Percentiles rank a stretch among this genome's conserved stretches.
These are phyloP conservation scores for Smittium mucronatum DNA, from an alignment of 371 early-diverging fungal genomes.

Conservation along the genomic window DNA sequence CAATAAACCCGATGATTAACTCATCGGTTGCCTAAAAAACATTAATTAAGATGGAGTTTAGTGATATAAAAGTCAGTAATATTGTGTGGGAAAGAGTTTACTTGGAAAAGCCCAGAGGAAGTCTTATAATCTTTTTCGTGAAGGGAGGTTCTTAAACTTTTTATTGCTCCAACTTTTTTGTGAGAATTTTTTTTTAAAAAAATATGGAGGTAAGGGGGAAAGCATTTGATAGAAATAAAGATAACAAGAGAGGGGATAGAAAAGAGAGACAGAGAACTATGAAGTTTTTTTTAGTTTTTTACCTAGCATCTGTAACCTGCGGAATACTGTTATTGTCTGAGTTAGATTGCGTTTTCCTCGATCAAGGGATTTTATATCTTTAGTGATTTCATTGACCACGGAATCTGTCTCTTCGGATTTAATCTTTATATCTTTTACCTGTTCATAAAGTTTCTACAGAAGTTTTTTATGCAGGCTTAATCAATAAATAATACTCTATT, in stretches of 20 bases:
- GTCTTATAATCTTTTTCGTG: neutral
- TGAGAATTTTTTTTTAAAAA: no score
- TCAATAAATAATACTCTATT: no score
- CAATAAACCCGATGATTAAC: constrained; percentile 4
- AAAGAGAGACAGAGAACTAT: no score
- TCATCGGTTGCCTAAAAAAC: neutral
- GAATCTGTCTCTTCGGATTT: constrained; percentile 74
- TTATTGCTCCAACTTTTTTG: neutral
- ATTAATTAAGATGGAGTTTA: neutral
- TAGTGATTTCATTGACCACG: constrained; percentile 85
- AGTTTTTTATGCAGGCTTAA: no score
- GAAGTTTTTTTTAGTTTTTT: no score
- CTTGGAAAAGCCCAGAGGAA: neutral
- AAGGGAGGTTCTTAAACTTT: neutral
- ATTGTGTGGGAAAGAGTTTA: no score
- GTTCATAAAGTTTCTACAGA: constrained; percentile 52
- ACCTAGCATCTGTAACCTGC: constrained; percentile 81
- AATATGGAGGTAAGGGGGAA: no score
- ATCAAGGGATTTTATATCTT: constrained; percentile 87
- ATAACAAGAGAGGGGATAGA: no score
- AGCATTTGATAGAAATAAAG: no score
- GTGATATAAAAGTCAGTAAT: no score
- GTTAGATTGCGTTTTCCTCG: constrained; percentile 83
- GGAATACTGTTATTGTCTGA: constrained; percentile 61
- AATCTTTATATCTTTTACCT: constrained; percentile 66